Evolutionary conservation across 2,329 filamentous ascomycete genomes (phyloP).

Genomic region (Metarhizium rileyi): DNA sequence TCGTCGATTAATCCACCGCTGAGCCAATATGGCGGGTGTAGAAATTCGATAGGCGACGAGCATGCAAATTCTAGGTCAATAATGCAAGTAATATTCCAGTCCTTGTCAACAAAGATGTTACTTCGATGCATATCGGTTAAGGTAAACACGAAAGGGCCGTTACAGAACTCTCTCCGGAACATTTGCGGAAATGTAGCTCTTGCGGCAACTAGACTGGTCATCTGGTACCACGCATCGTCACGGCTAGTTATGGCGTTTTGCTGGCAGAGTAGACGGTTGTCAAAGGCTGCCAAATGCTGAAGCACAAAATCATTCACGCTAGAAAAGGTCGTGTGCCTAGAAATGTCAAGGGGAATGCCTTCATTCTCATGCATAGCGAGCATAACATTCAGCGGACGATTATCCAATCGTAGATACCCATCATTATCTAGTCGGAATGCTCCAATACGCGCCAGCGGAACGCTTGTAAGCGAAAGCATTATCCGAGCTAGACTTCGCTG

Average conservation of each 20-base stretch:
- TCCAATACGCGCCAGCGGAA: conserved; percentile 19
- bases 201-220: conserved; percentile 11
- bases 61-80: conserved; percentile 24
- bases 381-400: conserved; percentile 9
- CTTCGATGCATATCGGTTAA: conserved; percentile 23
- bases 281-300: conserved; percentile 9
- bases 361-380: conserved; percentile 11
- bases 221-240: conserved; percentile 9
- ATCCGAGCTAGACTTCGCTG: conserved; percentile 19
- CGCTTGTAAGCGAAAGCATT: conserved; percentile 20
- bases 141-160: conserved; percentile 18
- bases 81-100: conserved; percentile 23
- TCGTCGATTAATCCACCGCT: conserved; percentile 21
- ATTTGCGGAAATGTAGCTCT: conserved; percentile 9
- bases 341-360: conserved; percentile 9
- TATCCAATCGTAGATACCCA: conserved; percentile 20
- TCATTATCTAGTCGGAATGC: conserved; percentile 17
- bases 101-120: conserved; percentile 25
- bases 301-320: conserved; percentile 10
- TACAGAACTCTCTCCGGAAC: conserved; percentile 12
- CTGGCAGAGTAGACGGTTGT: conserved; percentile 11
- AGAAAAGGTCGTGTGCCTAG: conserved; percentile 8
- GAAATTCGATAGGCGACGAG: conserved; percentile 18
- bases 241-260: conserved; percentile 10
- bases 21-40: conserved; percentile 10